A percentile compares a stretch with the other conserved stretches of the same genome.
Evolutionary conservation across 805 yeast genomes (phyloP).

Genomic region (Ogataea pignaliae): DNA sequence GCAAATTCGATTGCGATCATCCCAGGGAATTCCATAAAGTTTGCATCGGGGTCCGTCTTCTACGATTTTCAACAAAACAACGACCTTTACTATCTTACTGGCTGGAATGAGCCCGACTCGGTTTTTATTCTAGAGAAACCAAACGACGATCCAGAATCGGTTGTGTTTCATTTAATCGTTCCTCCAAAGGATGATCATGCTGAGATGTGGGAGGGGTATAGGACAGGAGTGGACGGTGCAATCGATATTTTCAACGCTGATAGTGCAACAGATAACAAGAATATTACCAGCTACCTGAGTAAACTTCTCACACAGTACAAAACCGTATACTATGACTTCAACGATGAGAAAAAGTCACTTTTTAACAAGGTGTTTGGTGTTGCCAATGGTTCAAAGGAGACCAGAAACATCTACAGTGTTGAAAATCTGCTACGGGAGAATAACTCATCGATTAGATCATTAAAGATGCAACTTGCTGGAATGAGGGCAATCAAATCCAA

Average conservation of each 20-base stretch:
- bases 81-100: constrained; percentile 80
- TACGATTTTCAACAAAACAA: constrained; percentile 91
- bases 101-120: constrained; percentile 89
- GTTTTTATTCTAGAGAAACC: constrained; percentile 64
- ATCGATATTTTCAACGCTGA: constrained; percentile 86
- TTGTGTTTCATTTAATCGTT: constrained; percentile 72
- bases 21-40: constrained; percentile 68
- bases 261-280: constrained; percentile 49
- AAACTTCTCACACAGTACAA: constrained; percentile 45
- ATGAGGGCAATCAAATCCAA: constrained; percentile 70
- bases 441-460: constrained; percentile 38
- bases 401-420: constrained; percentile 17
- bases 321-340: constrained; percentile 51
- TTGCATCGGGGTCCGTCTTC: constrained; percentile 87
- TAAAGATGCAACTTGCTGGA: constrained; percentile 39
- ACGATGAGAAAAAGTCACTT: constrained; percentile 10
- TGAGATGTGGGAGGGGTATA: constrained; percentile 94
- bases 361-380: constrained; percentile 18
- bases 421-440: constrained; percentile 22
- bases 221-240: constrained; percentile 84
- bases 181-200: constrained; percentile 73
- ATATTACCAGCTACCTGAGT: constrained; percentile 39
- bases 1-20: constrained; percentile 65
- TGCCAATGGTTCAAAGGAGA: constrained; percentile 9
- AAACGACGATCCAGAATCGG: constrained; percentile 44